Conservation (phyloP, 208 protist genomes). For the Tritrichomonas foetus region DNA sequence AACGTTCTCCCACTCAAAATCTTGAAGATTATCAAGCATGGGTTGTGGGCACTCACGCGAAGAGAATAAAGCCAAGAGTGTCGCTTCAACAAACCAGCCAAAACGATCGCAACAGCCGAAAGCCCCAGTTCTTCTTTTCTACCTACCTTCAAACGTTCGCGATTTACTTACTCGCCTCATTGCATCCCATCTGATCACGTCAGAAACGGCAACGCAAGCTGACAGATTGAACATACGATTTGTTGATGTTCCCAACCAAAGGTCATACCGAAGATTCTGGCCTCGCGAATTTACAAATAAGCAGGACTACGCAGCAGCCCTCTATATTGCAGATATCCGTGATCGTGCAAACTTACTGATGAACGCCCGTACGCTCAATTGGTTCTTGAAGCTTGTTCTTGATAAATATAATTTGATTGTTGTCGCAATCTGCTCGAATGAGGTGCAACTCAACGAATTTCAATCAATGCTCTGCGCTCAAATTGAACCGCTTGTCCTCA, state of each 20-base stretch:
- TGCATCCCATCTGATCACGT: not conserved
- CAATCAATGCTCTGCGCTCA: not conserved
- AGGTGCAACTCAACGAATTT: not conserved
- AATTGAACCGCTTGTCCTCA: not conserved
- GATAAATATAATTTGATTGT: not conserved
- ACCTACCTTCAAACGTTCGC: not conserved
- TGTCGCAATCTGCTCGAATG: not conserved
- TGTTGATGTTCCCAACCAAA: not conserved
- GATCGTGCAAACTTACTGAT: not conserved
- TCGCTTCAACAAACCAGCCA: not conserved
- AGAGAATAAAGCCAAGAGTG: not conserved
- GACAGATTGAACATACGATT: not conserved
- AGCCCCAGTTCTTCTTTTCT: not conserved
- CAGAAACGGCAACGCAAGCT: not conserved
- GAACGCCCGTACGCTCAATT: not conserved
- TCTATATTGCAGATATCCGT: not conserved
- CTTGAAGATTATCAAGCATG: too few relatives aligned
- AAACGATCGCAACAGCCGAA: not conserved
- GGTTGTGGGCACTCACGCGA: too few relatives aligned
- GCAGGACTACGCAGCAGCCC: not conserved
- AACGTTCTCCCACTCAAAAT: too few relatives aligned
- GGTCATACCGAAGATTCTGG: not conserved
- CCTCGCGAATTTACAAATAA: not conserved
- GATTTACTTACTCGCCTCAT: not conserved
- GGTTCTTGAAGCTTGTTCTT: not conserved